Evolutionary conservation across 768 basidiomycete species (phyloP), one percentile per base, ranked within the genome.

Genomic region (Termitomyces sp.): DNA sequence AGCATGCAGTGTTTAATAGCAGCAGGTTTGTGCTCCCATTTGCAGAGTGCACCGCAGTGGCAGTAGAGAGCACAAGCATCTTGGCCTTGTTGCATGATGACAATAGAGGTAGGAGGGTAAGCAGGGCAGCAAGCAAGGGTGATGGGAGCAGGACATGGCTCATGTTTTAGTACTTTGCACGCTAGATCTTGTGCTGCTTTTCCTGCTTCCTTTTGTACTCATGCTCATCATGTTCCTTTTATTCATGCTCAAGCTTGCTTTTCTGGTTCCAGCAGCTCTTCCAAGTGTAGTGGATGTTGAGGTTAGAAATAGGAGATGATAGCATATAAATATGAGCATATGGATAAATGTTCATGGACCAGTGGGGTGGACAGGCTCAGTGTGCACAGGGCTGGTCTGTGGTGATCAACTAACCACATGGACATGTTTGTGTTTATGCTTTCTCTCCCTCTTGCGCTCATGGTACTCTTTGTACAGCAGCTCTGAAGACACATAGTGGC

Each of bases 371-470:
- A 62, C 1, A 1, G 61, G 54, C 27, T 58, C 55, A 3, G 59
- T 50, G 8, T 57, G 57, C 0, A 56, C 57, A 14, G 61, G 61
- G 1, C 57, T 59, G 1, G 61, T 62, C 27, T 62, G 61, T 0
- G 57, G 42, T 3, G 57, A 56, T 1, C 61, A 44, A 14, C n/a
- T 53, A 0, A 33, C 22, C 13, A 22, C 22, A 2, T 27, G 2
- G 1, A 9, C 5, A 13, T 33, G 22, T 20, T 40, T 50, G 13
- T 39, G 37, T 5, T 50, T n/a, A n/a, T n/a, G n/a, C n/a, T n/a
- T 45, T 10, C 42, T 42, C 13, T 44, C 42, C 0, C 30, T 26
- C 7, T 53, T 39, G 2, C 47, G 18, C 10, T 49, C 32, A 5
- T n/a, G n/a, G 36, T 55, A 57, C 20, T 51, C 53, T 0, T 16